phyloP scores from a whole-genome alignment of 2,329 filamentous ascomycete genomes.

The Trichoderma simmonsii region DNA sequence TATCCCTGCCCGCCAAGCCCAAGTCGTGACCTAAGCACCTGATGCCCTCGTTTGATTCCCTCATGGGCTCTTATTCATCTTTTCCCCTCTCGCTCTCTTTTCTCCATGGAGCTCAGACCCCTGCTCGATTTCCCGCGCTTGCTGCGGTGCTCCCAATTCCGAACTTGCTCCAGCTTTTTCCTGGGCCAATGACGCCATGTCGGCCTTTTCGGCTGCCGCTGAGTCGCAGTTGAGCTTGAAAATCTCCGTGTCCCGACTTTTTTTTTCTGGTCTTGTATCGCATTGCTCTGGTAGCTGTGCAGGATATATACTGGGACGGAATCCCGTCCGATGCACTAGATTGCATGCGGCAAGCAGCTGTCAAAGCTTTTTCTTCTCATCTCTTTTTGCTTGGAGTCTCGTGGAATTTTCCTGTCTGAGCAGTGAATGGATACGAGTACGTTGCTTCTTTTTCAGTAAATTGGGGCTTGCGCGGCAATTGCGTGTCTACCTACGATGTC shows the following conservation, averaged over 20 bases:
- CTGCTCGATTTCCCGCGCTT: not conserved
- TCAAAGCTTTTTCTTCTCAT: not conserved
- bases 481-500: not conserved
- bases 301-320: not conserved
- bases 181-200: slow-evolving; percentile 2
- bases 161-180: not conserved
- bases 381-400: not conserved
- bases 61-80: not conserved
- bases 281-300: not conserved
- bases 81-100: not conserved
- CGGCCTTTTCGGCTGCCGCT: not conserved
- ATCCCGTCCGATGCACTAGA: not conserved
- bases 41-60: slow-evolving; percentile 7
- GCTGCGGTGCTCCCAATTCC: not conserved
- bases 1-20: not conserved
- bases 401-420: not conserved
- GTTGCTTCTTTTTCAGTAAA: not conserved
- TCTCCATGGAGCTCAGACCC: not conserved
- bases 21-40: slow-evolving; percentile 3
- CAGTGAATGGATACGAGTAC: not conserved
- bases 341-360: not conserved
- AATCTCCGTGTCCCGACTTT: not conserved
- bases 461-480: slow-evolving; percentile 7
- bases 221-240: not conserved
- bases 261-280: not conserved